Evolutionary conservation across 805 yeast genomes (phyloP), one percentile per base, ranked within the genome.

Genomic region (Myxozyma kluyveri): DNA sequence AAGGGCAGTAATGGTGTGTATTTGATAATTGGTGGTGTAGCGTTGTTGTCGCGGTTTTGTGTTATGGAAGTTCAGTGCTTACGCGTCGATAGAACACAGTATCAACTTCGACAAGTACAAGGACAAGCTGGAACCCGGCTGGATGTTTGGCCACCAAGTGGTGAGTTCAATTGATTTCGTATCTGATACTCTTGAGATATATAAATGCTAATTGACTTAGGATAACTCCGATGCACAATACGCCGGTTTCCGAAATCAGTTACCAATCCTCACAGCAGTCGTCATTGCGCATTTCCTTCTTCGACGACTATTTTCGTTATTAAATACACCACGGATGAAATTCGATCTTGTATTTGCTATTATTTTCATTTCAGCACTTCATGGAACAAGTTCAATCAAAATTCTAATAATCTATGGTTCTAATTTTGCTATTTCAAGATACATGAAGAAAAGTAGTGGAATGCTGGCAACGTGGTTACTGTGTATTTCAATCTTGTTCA

Each of bases 141-240:
- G 98, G 98, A 71, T 89, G 61, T 80, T 84, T 65, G 96, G 96
- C 6, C 72, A 96, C 23, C 85, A 84, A 68, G 95, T 88, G 38
- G 65, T 57, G 35, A n/a, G 59, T 40, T 23, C 22, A 35, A 19
- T n/a, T 22, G 18, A 31, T 1, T 18, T 22, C 7, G n/a, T 17
- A 9, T 42, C 36, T 42, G 7, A 23, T n/a, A 36, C 9, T 14
- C n/a, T 45, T 23, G 48, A 7, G 18, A 26, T 22, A 10, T 7
- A 19, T 9, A 9, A 44, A 41, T 19, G 17, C 12, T 29, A 43
- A 12, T 19, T 17, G 5, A 3, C 21, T 9, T 64, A 68, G 41
- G 99, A 93, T 67, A 90, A 91, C 66, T 85, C 96, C 3, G 99
- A 93, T 66, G 74, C 76, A 29, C 99, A 93, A 68, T 93, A 91